Base-by-base conservation (phyloP, 345 rosid genomes). In the Isatis tinctoria region DNA sequence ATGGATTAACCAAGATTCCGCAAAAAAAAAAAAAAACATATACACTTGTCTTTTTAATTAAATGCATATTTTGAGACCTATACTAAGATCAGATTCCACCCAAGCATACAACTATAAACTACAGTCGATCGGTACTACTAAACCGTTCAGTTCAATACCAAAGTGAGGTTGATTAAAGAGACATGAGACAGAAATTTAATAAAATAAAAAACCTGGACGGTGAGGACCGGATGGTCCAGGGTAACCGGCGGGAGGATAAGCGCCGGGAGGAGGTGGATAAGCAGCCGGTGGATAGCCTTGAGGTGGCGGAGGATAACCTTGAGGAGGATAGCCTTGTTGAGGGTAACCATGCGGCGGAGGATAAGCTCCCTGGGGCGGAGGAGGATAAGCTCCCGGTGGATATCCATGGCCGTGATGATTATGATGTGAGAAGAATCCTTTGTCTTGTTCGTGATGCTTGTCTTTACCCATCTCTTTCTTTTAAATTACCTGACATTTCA, bases 211-310 rank as follows among this genome's bases (percentile, higher is more conserved):
- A 67, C 97, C 98, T 82, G 90, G 76, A 18, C 85, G 88, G 16
- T 83, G 89, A n/a, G 87, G 81, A 80, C 83, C 88, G 33, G 96
- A 87, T 8, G 87, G 72, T 12, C 92, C 94, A 4, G 91, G 88
- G 62, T 87, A 84, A 57, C 85, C 88, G 20, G 87, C 86, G 1
- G 93, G 92, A 53, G 92, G 88, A 76, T 90, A 88, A 65, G 80
- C 72, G 0, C 80, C 80, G 12, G 72, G 80, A 58, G 76, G 76
- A 30, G 80, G 80, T 40, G 79, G 79, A 69, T 76, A 76, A 69
- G 70, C 79, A 3, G 51, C 70, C 3, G 79, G 79, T 43, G 79
- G 79, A 76, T 76, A 76, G 35, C 75, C 78, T 2, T 67, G 60
- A 57, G 78, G 78, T 5, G 73, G 27, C 0, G 81, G 84, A 3